Evolutionary conservation across 768 basidiomycete genomes (phyloP).

Genomic region (Rhizopogon rudus): DNA sequence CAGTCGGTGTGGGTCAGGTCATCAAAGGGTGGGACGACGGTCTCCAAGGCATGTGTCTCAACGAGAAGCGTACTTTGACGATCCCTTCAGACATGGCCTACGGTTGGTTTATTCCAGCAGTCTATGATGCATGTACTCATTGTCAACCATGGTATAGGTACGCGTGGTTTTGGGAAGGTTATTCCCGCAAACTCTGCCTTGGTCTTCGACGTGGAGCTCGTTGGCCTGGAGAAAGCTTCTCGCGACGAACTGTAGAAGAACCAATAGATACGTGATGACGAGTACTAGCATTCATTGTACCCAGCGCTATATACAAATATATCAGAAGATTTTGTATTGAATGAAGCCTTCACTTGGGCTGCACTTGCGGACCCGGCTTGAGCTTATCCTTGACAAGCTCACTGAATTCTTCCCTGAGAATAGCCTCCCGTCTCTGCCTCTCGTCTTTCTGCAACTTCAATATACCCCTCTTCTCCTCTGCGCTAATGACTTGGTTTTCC

Average conservation of each 20-base stretch:
- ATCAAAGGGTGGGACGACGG: slow-evolving; percentile 86
- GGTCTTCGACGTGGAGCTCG: slow-evolving; percentile 83
- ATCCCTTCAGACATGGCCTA: slow-evolving; percentile 82
- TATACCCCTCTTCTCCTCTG: slow-evolving; percentile 97
- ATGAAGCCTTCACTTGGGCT: slow-evolving; percentile 7
- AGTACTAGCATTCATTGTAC: background rate
- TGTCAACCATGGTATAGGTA: slow-evolving; percentile 36
- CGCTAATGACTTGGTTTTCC: slow-evolving; percentile 99
- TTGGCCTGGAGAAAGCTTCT: slow-evolving; percentile 46
- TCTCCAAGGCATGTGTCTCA: slow-evolving; percentile 77
- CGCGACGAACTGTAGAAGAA: slow-evolving; percentile 51
- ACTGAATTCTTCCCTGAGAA: slow-evolving; percentile 85
- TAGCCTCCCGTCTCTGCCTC: slow-evolving; percentile 83
- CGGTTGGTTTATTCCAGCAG: slow-evolving; percentile 44
- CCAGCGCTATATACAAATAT: too few species aligned
- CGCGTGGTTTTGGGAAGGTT: slow-evolving; percentile 65
- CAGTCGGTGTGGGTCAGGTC: slow-evolving; percentile 78
- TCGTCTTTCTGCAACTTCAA: slow-evolving; percentile 94
- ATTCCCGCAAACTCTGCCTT: slow-evolving; percentile 81
- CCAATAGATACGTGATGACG: background rate
- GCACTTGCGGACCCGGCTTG: slow-evolving; percentile 39
- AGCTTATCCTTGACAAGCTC: slow-evolving; percentile 76
- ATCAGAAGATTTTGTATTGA: background rate
- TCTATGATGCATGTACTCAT: background rate
- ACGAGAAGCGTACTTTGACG: slow-evolving; percentile 84